A percentile compares a stretch with the other conserved stretches of the same genome.
Evolutionary conservation across 257 asterid genomes (phyloP).

Genomic region (Haberlea rhodopensis): DNA sequence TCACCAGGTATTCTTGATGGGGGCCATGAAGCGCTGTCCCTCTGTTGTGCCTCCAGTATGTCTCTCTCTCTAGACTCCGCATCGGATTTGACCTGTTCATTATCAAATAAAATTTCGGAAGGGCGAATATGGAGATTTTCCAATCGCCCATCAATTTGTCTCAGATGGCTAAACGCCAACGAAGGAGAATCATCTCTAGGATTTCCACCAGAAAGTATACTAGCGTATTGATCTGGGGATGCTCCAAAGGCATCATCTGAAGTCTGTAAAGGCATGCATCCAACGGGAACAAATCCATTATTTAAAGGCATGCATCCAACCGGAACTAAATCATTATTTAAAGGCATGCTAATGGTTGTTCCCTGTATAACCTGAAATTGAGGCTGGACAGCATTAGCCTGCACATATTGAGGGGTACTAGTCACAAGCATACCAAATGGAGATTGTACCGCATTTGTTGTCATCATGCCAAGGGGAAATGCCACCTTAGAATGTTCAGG

Average conservation of each 20-base stretch:
- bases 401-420: conserved; percentile 44
- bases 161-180: conserved; percentile 47
- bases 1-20: conserved; percentile 44
- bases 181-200: conserved; percentile 49
- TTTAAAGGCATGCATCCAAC: too few species aligned
- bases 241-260: conserved; percentile 44
- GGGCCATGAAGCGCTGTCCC: conserved; percentile 42
- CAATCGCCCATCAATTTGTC: conserved; percentile 65
- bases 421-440: conserved; percentile 46
- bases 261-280: conserved; percentile 40
- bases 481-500: conserved; percentile 48
- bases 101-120: conserved; percentile 40
- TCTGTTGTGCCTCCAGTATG: conserved; percentile 32
- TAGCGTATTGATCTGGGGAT: conserved; percentile 51
- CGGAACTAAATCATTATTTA: conserved; percentile 44
- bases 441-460: conserved; percentile 48
- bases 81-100: conserved; percentile 38
- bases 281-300: conserved; percentile 36
- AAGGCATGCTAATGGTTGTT: conserved; percentile 35
- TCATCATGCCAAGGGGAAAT: conserved; percentile 42
- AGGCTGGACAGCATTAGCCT: conserved; percentile 46
- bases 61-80: conserved; percentile 39
- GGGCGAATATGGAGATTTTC: conserved; percentile 61
- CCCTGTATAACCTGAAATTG: conserved; percentile 59
- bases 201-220: conserved; percentile 40